These are phyloP conservation scores for Podila minutissima DNA, from an alignment of 192 early-diverging fungal genomes.

Conservation along the genomic window DNA sequence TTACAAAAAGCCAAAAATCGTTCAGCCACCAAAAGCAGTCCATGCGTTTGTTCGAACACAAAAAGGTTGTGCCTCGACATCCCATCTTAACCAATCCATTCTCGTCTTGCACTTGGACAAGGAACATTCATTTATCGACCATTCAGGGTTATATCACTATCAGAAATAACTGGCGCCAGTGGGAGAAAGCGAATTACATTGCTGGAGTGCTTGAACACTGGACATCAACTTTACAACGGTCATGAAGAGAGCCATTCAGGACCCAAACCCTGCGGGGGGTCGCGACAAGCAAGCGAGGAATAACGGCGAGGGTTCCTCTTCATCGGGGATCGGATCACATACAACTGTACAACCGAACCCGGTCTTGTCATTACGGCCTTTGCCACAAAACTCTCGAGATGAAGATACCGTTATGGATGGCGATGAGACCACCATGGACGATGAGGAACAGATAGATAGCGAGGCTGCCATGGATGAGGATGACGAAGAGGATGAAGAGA, in stretches of 20 bases:
- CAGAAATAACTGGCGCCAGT: no score
- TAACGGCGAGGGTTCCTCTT: not conserved
- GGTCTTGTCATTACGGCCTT: slow-evolving; percentile 9
- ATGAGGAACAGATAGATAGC: slow-evolving; percentile 14
- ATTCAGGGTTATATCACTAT: no score
- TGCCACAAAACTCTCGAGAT: not conserved
- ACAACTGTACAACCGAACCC: slow-evolving; percentile 7
- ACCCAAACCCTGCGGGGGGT: not conserved
- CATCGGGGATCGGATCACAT: slow-evolving; percentile 5
- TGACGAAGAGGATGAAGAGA: slow-evolving; percentile 4
- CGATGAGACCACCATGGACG: slow-evolving; percentile 5
- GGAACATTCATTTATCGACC: not conserved
- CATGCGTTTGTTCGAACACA: not conserved
- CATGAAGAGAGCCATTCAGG: slow-evolving; percentile 38
- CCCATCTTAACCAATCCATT: not conserved
- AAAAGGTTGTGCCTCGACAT: no score
- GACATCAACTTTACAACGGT: not conserved
- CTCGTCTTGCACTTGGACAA: not conserved
- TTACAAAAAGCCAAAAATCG: not conserved
- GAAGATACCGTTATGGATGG: not conserved
- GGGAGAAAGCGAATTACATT: no score
- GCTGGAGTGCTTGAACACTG: not conserved
- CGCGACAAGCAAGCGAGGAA: slow-evolving; percentile 10
- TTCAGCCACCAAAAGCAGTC: not conserved
- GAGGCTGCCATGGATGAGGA: slow-evolving; percentile 9